These are phyloP conservation scores for Vitis rupestris DNA, from an alignment of 164 flowering plant species.

Conservation along the genomic window DNA sequence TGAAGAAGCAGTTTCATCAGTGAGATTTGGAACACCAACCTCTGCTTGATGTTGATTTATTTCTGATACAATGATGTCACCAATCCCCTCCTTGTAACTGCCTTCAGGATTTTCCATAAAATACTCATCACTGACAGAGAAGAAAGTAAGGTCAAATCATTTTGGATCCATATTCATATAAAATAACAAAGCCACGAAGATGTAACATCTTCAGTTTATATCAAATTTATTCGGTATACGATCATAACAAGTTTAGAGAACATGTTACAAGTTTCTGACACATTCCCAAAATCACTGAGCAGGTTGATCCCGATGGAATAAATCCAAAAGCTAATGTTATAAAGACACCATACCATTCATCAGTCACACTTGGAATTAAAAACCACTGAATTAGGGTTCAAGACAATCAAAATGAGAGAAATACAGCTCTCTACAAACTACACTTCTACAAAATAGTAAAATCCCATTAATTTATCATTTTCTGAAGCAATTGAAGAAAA, in stretches of 20 bases:
- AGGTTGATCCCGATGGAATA: no score
- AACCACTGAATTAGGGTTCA: no score
- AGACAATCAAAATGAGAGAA: no score
- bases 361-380: no score
- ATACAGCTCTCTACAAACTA: not conserved
- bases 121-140: slow-evolving; percentile 40
- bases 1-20: slow-evolving; percentile 9
- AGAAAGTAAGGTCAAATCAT: not conserved
- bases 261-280: not conserved
- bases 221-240: no score
- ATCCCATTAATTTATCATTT: not conserved
- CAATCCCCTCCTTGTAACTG: slow-evolving; percentile 8
- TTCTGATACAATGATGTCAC: not conserved
- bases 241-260: not conserved
- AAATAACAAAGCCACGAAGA: not conserved
- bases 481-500: not conserved
- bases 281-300: no score
- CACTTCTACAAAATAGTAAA: not conserved
- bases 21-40: slow-evolving; percentile 11
- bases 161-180: not conserved
- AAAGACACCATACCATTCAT: no score
- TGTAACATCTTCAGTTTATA: not conserved
- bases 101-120: slow-evolving; percentile 19
- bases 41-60: slow-evolving; percentile 14
- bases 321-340: no score